Evolutionary conservation across 192 early-diverging fungal species (phyloP).

Genomic region (Coemansia aciculifera): DNA sequence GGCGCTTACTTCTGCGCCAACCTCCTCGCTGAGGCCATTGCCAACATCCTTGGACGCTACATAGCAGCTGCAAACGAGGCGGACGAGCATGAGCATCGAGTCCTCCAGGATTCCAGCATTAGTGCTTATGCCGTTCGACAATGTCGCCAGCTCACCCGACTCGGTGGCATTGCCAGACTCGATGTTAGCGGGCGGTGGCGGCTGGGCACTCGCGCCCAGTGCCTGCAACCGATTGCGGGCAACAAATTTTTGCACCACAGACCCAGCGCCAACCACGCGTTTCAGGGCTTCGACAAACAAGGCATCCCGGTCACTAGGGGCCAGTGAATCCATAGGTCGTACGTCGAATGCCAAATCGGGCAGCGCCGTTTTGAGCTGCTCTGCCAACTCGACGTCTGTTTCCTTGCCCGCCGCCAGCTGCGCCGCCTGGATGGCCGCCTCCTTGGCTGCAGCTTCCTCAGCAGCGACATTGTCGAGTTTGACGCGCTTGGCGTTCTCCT

Average conservation of each 20-base stretch:
- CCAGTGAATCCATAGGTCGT: slow-evolving; percentile 12
- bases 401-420: background rate
- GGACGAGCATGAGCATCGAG: slow-evolving; percentile 46
- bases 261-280: slow-evolving; percentile 22
- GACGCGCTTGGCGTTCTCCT: slow-evolving; percentile 52
- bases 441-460: background rate
- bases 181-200: background rate
- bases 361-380: slow-evolving; percentile 8
- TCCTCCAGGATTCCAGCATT: slow-evolving; percentile 49
- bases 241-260: slow-evolving; percentile 27
- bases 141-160: background rate
- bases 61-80: slow-evolving; percentile 45
- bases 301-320: slow-evolving; percentile 13
- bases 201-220: background rate
- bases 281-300: slow-evolving; percentile 25
- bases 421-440: slow-evolving; percentile 2
- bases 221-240: slow-evolving; percentile 25
- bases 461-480: slow-evolving; percentile 28
- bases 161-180: slow-evolving; percentile 5
- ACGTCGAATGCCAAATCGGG: slow-evolving; percentile 19
- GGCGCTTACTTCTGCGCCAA: background rate
- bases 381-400: slow-evolving; percentile 3
- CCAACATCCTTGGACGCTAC: slow-evolving; percentile 14
- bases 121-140: slow-evolving; percentile 40
- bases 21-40: background rate